Percentiles rank a stretch among this genome's conserved stretches.
These are phyloP conservation scores for Dalechampia spathulata DNA, from an alignment of 441 rosid genomes.

Conservation along the genomic window DNA sequence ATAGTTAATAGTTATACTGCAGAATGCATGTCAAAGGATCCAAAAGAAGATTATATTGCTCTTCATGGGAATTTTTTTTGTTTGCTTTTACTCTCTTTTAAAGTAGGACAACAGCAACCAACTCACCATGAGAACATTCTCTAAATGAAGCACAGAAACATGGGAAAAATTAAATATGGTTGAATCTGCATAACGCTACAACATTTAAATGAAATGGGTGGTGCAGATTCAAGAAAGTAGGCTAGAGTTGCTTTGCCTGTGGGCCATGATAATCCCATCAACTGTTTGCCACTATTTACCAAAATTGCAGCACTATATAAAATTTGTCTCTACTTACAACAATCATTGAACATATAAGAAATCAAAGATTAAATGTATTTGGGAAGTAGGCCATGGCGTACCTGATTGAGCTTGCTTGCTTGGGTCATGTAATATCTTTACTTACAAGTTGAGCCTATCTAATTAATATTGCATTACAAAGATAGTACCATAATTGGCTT, in stretches of 20 bases:
- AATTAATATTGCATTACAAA: constrained; percentile 15
- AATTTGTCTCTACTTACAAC: constrained; percentile 31
- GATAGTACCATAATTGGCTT: constrained; percentile 12
- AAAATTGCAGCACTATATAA: constrained; percentile 15
- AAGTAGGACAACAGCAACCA: constrained; percentile 28
- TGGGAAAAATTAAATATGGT: neutral
- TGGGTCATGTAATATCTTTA: constrained; percentile 9
- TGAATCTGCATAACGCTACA: neutral
- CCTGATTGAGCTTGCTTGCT: constrained; percentile 14
- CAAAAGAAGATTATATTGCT: constrained; percentile 13
- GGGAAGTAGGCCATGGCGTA: constrained; percentile 16
- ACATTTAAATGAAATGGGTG: neutral
- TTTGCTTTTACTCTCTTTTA: neutral
- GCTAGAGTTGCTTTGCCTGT: constrained; percentile 16
- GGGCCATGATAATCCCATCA: constrained; percentile 22
- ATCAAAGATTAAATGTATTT: constrained; percentile 7
- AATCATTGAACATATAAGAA: constrained; percentile 16
- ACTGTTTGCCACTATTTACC: constrained; percentile 21
- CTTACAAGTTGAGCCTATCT: constrained; percentile 17
- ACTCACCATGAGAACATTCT: constrained; percentile 18
- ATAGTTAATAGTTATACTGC: constrained; percentile 1
- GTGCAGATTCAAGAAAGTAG: constrained; percentile 5
- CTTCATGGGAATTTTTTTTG: constrained; percentile 2
- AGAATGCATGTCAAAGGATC: constrained; percentile 9
- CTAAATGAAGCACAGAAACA: constrained; percentile 6